These are phyloP conservation scores for Boletellus emodensis DNA, from an alignment of 768 basidiomycete species.

Conservation along the genomic window DNA sequence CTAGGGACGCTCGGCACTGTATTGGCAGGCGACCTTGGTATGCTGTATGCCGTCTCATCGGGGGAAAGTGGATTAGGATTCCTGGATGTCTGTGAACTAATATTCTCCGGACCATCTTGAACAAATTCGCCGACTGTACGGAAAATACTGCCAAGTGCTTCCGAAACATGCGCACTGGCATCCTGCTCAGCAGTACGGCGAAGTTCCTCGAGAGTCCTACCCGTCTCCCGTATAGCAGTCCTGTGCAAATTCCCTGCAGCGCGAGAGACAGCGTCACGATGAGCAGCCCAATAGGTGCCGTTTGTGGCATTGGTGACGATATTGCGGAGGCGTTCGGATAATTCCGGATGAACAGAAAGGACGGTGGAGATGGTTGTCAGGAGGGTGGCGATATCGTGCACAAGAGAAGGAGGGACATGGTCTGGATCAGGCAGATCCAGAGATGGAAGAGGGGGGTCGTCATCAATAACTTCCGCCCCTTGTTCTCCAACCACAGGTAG, in stretches of 20 bases:
- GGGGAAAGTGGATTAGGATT: background rate
- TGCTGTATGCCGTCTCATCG: background rate
- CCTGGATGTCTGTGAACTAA: slow-evolving; percentile 1
- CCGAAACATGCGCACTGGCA: slow-evolving; percentile 59
- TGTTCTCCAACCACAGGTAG: slow-evolving; percentile 9
- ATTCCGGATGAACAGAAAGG: slow-evolving; percentile 63
- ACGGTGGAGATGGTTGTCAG: slow-evolving; percentile 53
- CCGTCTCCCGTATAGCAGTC: slow-evolving; percentile 36
- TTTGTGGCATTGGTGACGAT: slow-evolving; percentile 57
- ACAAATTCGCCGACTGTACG: slow-evolving; percentile 44
- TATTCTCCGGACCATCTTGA: slow-evolving; percentile 15
- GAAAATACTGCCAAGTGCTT: slow-evolving; percentile 58
- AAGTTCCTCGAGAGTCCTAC: slow-evolving; percentile 41
- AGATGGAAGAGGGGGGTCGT: slow-evolving; percentile 52
- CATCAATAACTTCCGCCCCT: slow-evolving; percentile 13
- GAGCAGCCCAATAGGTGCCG: slow-evolving; percentile 67
- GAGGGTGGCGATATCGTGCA: slow-evolving; percentile 61
- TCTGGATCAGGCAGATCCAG: slow-evolving; percentile 32
- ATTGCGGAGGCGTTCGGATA: slow-evolving; percentile 63
- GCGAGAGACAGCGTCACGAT: slow-evolving; percentile 55
- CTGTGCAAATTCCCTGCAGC: slow-evolving; percentile 54
- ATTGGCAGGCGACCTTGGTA: slow-evolving; percentile 8
- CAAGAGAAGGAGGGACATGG: slow-evolving; percentile 42
- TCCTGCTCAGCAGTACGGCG: slow-evolving; percentile 56
- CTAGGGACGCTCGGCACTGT: slow-evolving; percentile 11